A percentile compares a stretch with the other conserved stretches of the same genome.
Conservation (phyloP, 495 filamentous ascomycete genomes). For the Hypomontagnella submonticulosa region DNA sequence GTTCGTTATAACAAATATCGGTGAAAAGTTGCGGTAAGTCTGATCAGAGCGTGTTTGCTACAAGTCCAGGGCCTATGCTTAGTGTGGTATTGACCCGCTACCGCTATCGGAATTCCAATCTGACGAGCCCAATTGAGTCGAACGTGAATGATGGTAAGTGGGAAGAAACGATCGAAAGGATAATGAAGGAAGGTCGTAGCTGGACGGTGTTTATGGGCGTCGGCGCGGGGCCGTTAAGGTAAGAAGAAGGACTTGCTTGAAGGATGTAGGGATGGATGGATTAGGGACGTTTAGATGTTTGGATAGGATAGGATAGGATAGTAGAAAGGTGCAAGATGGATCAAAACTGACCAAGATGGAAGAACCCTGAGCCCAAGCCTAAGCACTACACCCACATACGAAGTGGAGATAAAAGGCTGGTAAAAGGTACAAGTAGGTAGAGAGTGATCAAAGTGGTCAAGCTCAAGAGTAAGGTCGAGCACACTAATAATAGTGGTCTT, state of each 20-base stretch:
- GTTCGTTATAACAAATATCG: conserved; percentile 20
- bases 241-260: conserved; percentile 1
- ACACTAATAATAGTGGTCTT: conserved; percentile 18
- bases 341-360: conserved; percentile 36
- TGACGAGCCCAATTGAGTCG: conserved; percentile 40
- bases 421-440: neutral
- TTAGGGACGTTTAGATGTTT: neutral
- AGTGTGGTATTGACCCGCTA: neutral
- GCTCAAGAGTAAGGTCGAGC: conserved; percentile 6
- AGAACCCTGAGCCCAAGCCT: conserved; percentile 33
- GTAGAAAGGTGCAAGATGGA: conserved; percentile 28
- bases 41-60: conserved; percentile 52
- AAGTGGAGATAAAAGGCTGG: conserved; percentile 6
- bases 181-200: conserved; percentile 1
- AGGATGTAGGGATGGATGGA: conserved; percentile 19
- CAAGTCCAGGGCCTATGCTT: conserved; percentile 12
- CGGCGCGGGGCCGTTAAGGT: no score
- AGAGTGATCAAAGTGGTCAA: neutral
- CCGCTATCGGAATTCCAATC: conserved; percentile 28
- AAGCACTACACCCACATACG: neutral
- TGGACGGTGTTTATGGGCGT: no score
- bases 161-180: conserved; percentile 13
- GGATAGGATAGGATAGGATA: conserved; percentile 16
- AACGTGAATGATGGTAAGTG: conserved; percentile 8
- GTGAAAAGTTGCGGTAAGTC: conserved; percentile 63